Conservation (phyloP, 768 basidiomycete species). For the Mycena indigotica region DNA sequence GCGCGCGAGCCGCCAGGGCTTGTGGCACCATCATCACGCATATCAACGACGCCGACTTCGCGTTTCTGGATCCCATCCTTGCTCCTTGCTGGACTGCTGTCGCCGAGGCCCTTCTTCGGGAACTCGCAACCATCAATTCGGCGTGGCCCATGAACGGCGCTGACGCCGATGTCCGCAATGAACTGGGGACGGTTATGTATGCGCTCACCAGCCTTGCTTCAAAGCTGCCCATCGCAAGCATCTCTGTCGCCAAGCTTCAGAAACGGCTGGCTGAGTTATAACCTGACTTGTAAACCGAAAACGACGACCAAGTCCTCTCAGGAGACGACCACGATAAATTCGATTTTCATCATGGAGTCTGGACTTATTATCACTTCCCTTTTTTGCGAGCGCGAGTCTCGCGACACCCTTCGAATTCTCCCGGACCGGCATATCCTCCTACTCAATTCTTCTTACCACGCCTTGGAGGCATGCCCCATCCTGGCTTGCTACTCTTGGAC, state of each 20-base stretch:
- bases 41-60: constrained; percentile 63
- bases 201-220: constrained; percentile 64
- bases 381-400: not conserved
- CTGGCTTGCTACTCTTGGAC: constrained; percentile 7
- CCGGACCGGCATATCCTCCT: constrained; percentile 21
- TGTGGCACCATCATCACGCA: constrained; percentile 63
- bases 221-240: constrained; percentile 53
- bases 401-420: constrained; percentile 8
- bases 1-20: constrained; percentile 62
- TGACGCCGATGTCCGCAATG: constrained; percentile 59
- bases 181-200: constrained; percentile 61
- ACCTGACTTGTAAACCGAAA: not conserved
- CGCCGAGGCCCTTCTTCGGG: constrained; percentile 66
- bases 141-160: constrained; percentile 65
- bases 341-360: constrained; percentile 6
- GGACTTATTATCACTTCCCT: not conserved
- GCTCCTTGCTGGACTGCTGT: constrained; percentile 74
- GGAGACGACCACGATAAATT: constrained; percentile 21
- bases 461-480: constrained; percentile 19
- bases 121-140: constrained; percentile 63
- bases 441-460: not conserved
- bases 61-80: constrained; percentile 76
- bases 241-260: constrained; percentile 27
- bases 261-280: constrained; percentile 27
- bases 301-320: constrained; percentile 18